Conservation (phyloP, 2,329 filamentous ascomycete species). For the Paraphaeosphaeria minitans region DNA sequence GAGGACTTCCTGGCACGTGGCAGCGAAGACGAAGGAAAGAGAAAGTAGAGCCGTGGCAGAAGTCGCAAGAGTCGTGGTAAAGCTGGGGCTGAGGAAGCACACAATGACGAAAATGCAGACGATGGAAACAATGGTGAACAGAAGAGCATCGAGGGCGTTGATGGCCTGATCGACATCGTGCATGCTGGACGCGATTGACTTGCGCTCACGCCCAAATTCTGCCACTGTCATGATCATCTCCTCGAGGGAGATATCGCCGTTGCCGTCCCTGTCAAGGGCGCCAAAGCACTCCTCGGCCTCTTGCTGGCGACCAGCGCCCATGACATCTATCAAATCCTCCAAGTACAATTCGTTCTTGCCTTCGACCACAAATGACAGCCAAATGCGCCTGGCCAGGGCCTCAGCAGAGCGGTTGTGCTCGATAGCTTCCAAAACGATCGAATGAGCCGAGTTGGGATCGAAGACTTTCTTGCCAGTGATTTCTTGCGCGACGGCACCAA, state of each 20-base stretch:
- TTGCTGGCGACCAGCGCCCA: conserved; percentile 72
- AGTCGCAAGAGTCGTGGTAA: conserved; percentile 83
- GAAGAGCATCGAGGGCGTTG: conserved; percentile 83
- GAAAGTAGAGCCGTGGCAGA: conserved; percentile 91
- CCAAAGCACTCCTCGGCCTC: conserved; percentile 87
- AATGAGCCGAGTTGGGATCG: conserved; percentile 88
- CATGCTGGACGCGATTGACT: conserved; percentile 90
- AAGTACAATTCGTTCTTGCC: conserved; percentile 77
- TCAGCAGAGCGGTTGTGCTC: conserved; percentile 85
- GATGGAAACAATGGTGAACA: conserved; percentile 80
- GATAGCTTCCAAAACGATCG: conserved; percentile 84
- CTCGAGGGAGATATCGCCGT: conserved; percentile 92
- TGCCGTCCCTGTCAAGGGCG: conserved; percentile 81
- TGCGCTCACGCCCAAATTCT: conserved; percentile 83
- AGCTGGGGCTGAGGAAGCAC: conserved; percentile 85
- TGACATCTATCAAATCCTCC: conserved; percentile 86
- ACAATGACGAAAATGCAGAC: conserved; percentile 86
- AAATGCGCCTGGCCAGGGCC: conserved; percentile 90
- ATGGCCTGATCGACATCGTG: conserved; percentile 97
- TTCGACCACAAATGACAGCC: conserved; percentile 98
- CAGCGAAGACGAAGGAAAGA: conserved; percentile 94
- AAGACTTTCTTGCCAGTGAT: conserved; percentile 96
- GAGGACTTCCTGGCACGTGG: conserved; percentile 92
- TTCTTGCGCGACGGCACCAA: conserved; percentile 91
- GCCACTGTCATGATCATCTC: conserved; percentile 91